Conservation (phyloP, 495 filamentous ascomycete species). For the Neurospora sp. region DNA sequence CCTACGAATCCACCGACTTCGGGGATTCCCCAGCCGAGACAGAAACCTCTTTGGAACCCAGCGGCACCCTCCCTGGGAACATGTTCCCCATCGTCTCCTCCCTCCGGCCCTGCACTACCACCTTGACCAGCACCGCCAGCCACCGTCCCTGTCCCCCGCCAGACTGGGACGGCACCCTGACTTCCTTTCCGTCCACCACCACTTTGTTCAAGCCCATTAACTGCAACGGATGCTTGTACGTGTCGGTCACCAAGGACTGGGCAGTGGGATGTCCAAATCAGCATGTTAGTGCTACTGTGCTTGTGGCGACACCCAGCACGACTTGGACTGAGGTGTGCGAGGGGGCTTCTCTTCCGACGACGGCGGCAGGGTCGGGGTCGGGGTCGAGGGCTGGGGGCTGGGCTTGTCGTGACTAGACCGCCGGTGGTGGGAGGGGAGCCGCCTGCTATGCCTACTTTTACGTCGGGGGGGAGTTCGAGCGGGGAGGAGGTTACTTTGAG, state of each 20-base stretch:
- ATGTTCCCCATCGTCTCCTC: background rate
- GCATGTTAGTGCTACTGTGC: conserved; percentile 9
- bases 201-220: conserved; percentile 12
- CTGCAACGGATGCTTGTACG: conserved; percentile 22
- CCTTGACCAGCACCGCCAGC: conserved; percentile 2
- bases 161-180: conserved; percentile 18
- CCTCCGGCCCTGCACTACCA: conserved; percentile 16
- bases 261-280: conserved; percentile 19
- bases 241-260: conserved; percentile 7
- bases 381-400: no score
- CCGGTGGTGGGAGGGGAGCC: background rate
- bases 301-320: conserved; percentile 11
- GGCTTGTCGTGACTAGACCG: background rate
- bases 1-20: background rate
- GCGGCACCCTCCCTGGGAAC: background rate
- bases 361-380: no score
- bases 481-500: background rate
- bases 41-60: background rate
- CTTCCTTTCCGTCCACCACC: conserved; percentile 20
- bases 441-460: background rate
- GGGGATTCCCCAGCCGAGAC: background rate
- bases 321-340: conserved; percentile 20
- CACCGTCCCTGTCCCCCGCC: conserved; percentile 9
- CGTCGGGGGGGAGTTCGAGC: background rate
- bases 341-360: background rate